phyloP scores from a whole-genome alignment of 2,329 filamentous ascomycete genomes.

The Phoma sp. region DNA sequence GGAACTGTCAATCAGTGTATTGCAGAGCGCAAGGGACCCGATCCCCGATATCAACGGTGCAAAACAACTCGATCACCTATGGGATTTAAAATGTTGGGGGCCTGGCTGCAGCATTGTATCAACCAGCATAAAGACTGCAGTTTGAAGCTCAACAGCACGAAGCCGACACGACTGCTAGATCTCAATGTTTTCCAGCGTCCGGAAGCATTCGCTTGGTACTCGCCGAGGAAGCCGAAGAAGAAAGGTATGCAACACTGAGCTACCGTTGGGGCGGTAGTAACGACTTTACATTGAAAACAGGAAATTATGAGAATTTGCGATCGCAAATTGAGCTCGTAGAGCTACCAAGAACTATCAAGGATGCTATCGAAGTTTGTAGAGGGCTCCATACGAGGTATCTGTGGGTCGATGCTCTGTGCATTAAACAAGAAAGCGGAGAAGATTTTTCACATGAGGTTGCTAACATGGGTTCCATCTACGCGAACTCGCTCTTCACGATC shows the following conservation, averaged over 20 bases:
- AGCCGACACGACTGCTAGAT: neutral
- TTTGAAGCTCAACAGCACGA: neutral
- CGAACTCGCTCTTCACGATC: neutral
- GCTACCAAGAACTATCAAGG: neutral
- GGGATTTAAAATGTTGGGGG: neutral
- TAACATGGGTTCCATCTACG: neutral
- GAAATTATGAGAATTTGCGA: neutral
- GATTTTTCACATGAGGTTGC: neutral
- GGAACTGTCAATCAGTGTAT: neutral
- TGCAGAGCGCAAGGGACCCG: neutral
- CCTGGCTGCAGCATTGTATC: neutral
- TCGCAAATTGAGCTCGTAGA: neutral
- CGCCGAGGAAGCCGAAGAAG: neutral
- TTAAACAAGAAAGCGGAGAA: neutral
- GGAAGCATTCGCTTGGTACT: neutral
- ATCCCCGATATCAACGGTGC: neutral
- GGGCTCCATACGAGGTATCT: neutral
- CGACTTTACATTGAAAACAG: neutral
- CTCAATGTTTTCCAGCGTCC: neutral
- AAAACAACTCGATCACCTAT: neutral
- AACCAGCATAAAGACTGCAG: neutral
- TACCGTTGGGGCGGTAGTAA: neutral
- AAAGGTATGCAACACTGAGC: neutral
- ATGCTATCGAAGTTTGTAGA: neutral
- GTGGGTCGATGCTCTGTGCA: neutral